phyloP scores from a whole-genome alignment of 2,329 filamentous ascomycete species.

The Penicillium sp. region DNA sequence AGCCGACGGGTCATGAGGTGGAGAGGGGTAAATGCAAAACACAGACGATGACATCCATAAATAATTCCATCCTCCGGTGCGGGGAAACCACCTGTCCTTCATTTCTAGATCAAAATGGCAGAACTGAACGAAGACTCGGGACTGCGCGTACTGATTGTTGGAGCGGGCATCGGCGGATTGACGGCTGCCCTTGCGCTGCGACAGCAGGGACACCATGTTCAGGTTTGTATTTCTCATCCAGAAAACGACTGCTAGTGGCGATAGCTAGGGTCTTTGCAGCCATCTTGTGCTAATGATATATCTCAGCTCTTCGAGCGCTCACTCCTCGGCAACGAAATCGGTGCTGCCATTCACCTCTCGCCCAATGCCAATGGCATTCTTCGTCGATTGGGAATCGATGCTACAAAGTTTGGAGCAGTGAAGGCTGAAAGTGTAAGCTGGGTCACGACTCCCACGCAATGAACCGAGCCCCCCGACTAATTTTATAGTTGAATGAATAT shows the following conservation, averaged over 20 bases:
- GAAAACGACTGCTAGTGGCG: neutral
- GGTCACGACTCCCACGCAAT: neutral
- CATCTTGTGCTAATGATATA: neutral
- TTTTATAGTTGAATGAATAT: slow-evolving; percentile 41
- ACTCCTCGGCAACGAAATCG: slow-evolving; percentile 58
- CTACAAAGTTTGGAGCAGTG: slow-evolving; percentile 47
- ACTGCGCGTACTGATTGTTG: slow-evolving; percentile 38
- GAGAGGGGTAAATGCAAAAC: neutral
- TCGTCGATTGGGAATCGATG: slow-evolving; percentile 48
- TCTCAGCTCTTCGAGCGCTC: slow-evolving; percentile 61
- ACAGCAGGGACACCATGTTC: slow-evolving; percentile 56
- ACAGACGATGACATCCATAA: neutral
- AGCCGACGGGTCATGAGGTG: neutral
- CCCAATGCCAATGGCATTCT: slow-evolving; percentile 66
- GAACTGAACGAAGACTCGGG: slow-evolving; percentile 14
- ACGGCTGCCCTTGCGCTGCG: slow-evolving; percentile 54
- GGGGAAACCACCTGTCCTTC: neutral
- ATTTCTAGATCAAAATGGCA: slow-evolving; percentile 22
- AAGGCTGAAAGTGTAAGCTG: slow-evolving; percentile 31
- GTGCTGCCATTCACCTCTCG: slow-evolving; percentile 66
- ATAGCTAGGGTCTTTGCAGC: neutral
- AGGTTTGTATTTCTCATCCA: slow-evolving; percentile 15
- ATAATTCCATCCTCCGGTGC: neutral
- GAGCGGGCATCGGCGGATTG: slow-evolving; percentile 41
- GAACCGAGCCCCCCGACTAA: too few relatives aligned